phyloP scores from a whole-genome alignment of 441 rosid species.

The Euphorbia celastroides region DNA sequence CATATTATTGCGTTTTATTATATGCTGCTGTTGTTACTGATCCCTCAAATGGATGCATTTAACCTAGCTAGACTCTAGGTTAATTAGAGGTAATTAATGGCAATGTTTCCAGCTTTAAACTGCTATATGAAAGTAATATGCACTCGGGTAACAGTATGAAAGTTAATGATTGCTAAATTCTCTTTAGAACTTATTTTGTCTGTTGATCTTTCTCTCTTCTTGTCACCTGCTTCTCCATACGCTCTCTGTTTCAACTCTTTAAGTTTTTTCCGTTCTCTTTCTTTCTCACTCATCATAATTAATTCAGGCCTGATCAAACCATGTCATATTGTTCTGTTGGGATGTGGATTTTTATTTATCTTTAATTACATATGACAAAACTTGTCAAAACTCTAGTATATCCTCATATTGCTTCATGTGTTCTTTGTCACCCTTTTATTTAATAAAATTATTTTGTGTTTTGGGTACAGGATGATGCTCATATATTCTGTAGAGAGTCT shows the following conservation, averaged over 20 bases:
- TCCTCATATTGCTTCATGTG: background rate
- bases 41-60: background rate
- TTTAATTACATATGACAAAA: background rate
- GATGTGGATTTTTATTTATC: background rate
- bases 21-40: background rate
- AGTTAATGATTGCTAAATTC: background rate
- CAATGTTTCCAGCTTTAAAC: background rate
- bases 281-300: background rate
- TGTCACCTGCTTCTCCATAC: background rate
- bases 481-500: constrained; percentile 84
- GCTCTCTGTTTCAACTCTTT: background rate
- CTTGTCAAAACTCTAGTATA: background rate
- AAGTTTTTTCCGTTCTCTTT: background rate
- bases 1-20: background rate
- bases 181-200: background rate
- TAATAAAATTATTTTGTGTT: constrained; percentile 12
- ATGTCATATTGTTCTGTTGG: background rate
- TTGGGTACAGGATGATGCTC: constrained; percentile 89
- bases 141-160: background rate
- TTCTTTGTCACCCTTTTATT: background rate
- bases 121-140: background rate
- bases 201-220: background rate
- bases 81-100: background rate
- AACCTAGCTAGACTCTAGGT: background rate
- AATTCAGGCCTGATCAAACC: background rate